phyloP scores from a whole-genome alignment of 441 rosid species.

The Jatropha multifida region DNA sequence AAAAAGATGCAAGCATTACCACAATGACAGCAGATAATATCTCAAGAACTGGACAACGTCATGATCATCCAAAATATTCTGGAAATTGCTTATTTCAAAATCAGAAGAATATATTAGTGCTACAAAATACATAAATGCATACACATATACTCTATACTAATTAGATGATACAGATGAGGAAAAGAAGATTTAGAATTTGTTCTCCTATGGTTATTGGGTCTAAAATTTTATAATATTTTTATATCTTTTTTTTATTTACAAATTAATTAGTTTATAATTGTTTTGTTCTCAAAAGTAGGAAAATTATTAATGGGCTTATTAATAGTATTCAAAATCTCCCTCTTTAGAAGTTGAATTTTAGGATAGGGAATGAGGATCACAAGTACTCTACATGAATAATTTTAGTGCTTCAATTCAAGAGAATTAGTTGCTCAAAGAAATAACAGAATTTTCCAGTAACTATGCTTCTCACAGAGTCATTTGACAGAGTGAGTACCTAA shows the following conservation, averaged over 20 bases:
- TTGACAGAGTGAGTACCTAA: too few relatives aligned
- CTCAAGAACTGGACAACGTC: background rate
- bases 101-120: background rate
- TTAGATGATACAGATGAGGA: background rate
- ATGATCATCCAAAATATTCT: background rate
- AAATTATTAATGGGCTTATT: too few relatives aligned
- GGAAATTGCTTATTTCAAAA: background rate
- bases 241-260: background rate
- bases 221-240: too few relatives aligned
- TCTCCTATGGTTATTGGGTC: background rate
- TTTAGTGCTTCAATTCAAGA: too few relatives aligned
- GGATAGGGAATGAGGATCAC: too few relatives aligned
- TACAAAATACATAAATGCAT: background rate
- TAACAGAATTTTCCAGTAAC: too few relatives aligned
- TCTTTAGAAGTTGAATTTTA: too few relatives aligned
- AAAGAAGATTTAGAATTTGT: background rate
- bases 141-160: background rate
- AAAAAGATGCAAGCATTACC: conserved; percentile 10
- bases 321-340: too few relatives aligned
- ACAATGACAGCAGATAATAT: background rate
- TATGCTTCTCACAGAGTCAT: too few relatives aligned
- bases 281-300: background rate
- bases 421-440: too few relatives aligned
- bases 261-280: background rate
- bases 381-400: too few relatives aligned